Conservation (phyloP, 2,329 filamentous ascomycete species). For the Curvularia spicifera region DNA sequence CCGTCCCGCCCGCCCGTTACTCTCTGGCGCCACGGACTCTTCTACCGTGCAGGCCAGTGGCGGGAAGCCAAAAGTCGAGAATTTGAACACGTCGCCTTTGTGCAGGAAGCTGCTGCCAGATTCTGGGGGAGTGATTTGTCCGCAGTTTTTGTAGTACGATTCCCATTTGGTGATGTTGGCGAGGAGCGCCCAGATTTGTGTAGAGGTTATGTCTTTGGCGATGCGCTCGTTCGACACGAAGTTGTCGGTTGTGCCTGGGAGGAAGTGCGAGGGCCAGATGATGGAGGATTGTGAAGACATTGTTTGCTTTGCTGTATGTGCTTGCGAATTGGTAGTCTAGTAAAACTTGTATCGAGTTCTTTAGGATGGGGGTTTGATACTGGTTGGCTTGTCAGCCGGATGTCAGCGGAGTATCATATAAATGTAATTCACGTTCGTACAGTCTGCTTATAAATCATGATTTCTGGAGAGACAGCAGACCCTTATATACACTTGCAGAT, state of each 20-base stretch:
- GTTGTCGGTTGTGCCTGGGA: slow-evolving; percentile 49
- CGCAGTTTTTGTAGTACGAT: slow-evolving; percentile 45
- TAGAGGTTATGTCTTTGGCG: slow-evolving; percentile 31
- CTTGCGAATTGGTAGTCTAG: not conserved
- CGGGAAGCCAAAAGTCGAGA: slow-evolving; percentile 48
- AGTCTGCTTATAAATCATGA: not conserved
- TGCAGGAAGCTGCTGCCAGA: slow-evolving; percentile 29
- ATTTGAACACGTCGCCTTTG: slow-evolving; percentile 41
- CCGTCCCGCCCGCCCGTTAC: slow-evolving; percentile 31
- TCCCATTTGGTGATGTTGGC: slow-evolving; percentile 45
- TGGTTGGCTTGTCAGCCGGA: not conserved
- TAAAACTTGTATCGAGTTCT: not conserved
- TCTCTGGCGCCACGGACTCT: slow-evolving; percentile 22
- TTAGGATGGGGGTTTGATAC: not conserved
- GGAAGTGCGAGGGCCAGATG: slow-evolving; percentile 40
- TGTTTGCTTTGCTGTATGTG: not conserved
- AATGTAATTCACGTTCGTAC: not conserved
- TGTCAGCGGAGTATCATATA: not conserved
- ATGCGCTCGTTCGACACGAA: slow-evolving; percentile 47
- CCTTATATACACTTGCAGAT: not conserved
- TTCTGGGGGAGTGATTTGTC: slow-evolving; percentile 36
- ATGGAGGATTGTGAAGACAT: slow-evolving; percentile 36
- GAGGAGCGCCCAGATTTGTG: slow-evolving; percentile 43
- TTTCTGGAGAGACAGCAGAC: not conserved
- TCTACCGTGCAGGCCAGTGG: slow-evolving; percentile 35